phyloP scores from a whole-genome alignment of 2,329 filamentous ascomycete species.

The Diaporthe caulivora region DNA sequence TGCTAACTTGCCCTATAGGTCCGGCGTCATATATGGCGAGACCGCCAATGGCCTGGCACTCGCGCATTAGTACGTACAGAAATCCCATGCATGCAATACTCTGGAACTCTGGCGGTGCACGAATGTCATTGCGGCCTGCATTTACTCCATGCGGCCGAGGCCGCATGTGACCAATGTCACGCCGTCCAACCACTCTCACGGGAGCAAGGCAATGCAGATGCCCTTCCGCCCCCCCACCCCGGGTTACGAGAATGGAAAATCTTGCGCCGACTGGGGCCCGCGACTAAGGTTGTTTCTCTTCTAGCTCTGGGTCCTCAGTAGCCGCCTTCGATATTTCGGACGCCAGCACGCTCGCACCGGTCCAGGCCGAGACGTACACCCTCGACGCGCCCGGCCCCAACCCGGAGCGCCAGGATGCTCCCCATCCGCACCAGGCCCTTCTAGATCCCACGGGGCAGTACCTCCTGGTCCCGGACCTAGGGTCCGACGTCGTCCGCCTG shows the following conservation, averaged over 20 bases:
- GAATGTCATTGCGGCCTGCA: not conserved
- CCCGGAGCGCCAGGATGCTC: slow-evolving; percentile 63
- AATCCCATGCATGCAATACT: slow-evolving; percentile 36
- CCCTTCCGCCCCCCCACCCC: slow-evolving; percentile 5
- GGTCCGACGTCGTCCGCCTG: slow-evolving; percentile 70
- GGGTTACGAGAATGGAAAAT: not conserved
- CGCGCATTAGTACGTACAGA: slow-evolving; percentile 59
- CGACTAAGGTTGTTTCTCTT: not conserved
- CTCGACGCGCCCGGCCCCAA: slow-evolving; percentile 53
- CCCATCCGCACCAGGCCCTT: slow-evolving; percentile 75
- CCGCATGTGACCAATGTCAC: slow-evolving; percentile 20
- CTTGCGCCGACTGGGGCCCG: not conserved
- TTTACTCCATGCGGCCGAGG: slow-evolving; percentile 9
- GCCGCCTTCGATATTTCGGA: slow-evolving; percentile 59
- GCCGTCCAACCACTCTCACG: not conserved
- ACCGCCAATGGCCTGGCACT: slow-evolving; percentile 55
- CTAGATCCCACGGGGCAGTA: slow-evolving; percentile 75
- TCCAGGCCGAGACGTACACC: slow-evolving; percentile 56
- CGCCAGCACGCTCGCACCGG: slow-evolving; percentile 50
- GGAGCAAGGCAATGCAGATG: slow-evolving; percentile 19
- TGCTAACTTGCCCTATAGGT: slow-evolving; percentile 39
- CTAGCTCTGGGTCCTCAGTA: slow-evolving; percentile 56
- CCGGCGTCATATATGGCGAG: slow-evolving; percentile 57
- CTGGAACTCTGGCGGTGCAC: slow-evolving; percentile 1
- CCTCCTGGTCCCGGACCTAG: slow-evolving; percentile 74